These are phyloP conservation scores for Gyrodon lividus DNA, from an alignment of 768 basidiomycete species.

Conservation along the genomic window DNA sequence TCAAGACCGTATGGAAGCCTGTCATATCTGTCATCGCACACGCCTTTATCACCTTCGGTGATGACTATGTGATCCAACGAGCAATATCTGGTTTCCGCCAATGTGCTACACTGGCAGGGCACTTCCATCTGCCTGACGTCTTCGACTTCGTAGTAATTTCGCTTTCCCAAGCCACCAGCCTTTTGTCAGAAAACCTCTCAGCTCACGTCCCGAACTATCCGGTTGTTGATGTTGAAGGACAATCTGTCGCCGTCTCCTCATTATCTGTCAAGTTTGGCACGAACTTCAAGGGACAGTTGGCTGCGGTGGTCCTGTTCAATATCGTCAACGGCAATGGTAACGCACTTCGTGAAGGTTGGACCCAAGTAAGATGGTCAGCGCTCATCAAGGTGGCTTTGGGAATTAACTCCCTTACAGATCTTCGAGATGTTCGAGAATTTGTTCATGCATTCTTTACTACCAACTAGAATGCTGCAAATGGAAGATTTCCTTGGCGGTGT, in stretches of 20 bases:
- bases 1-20: conserved; percentile 89
- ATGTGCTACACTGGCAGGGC: conserved; percentile 89
- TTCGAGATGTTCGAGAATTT: conserved; percentile 99
- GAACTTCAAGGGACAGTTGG: conserved; percentile 92
- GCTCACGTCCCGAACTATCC: conserved; percentile 81
- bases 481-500: conserved; percentile 97
- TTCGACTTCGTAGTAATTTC: conserved; percentile 96
- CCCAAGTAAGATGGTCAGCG: conserved; percentile 52
- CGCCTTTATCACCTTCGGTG: conserved; percentile 94
- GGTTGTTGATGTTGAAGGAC: conserved; percentile 85
- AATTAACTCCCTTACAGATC: conserved; percentile 50
- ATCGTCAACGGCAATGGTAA: conserved; percentile 96
- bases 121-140: conserved; percentile 88
- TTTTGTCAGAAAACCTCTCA: conserved; percentile 73
- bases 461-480: conserved; percentile 90
- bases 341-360: conserved; percentile 93
- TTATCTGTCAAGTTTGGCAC: conserved; percentile 92
- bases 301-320: conserved; percentile 95
- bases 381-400: not conserved
- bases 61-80: conserved; percentile 94
- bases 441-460: conserved; percentile 90
- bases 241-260: conserved; percentile 86
- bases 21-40: conserved; percentile 93
- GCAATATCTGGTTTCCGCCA: conserved; percentile 96
- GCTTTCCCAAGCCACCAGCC: conserved; percentile 86